A percentile compares a stretch with the other conserved stretches of the same genome.
Evolutionary conservation across 352 stramenopile species (phyloP).

Genomic region (Globisporangium alternatum): DNA sequence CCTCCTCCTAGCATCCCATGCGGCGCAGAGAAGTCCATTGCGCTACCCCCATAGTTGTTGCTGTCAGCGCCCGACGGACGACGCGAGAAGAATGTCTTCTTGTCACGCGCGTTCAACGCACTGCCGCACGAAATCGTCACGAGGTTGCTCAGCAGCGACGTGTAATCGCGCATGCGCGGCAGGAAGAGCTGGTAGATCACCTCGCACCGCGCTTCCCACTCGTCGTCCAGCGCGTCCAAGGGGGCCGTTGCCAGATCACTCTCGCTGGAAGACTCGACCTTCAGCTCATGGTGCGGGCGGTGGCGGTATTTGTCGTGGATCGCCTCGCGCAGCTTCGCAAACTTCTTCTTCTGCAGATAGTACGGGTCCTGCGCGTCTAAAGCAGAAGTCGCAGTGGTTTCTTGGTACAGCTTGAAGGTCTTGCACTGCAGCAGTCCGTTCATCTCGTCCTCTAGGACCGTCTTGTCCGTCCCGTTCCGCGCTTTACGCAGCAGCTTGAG

Average conservation of each 20-base stretch:
- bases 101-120: constrained; percentile 68
- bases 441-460: constrained; percentile 48
- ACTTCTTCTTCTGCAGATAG: constrained; percentile 72
- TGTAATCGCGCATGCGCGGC: constrained; percentile 69
- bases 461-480: constrained; percentile 35
- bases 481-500: constrained; percentile 51
- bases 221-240: constrained; percentile 56
- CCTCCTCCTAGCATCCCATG: constrained; percentile 19
- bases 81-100: constrained; percentile 77
- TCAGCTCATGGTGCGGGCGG: constrained; percentile 56
- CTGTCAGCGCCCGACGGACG: constrained; percentile 50
- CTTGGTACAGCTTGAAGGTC: constrained; percentile 61
- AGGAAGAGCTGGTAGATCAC: constrained; percentile 69
- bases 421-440: constrained; percentile 59
- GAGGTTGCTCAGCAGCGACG: constrained; percentile 60
- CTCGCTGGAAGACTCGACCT: constrained; percentile 38
- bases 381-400: constrained; percentile 30
- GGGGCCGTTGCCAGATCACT: constrained; percentile 39
- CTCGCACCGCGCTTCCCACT: constrained; percentile 72
- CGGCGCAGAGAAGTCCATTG: constrained; percentile 39
- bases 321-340: constrained; percentile 49
- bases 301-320: constrained; percentile 81
- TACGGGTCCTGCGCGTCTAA: constrained; percentile 66
- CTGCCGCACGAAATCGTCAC: constrained; percentile 65
- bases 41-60: constrained; percentile 21